These are phyloP conservation scores for Rhododendron henanense DNA, from an alignment of 148 eudicot genomes.

Conservation along the genomic window DNA sequence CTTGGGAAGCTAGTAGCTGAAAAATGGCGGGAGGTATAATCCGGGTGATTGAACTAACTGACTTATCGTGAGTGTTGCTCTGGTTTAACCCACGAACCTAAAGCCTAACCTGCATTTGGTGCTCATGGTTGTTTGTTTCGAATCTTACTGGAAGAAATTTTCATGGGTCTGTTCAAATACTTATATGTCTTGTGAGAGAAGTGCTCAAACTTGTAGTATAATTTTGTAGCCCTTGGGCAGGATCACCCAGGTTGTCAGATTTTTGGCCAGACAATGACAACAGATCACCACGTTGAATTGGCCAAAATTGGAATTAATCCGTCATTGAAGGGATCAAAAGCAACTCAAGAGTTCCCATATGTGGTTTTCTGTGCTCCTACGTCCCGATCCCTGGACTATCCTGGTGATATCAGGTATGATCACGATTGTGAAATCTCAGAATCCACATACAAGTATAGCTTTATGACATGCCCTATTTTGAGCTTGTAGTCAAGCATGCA, in stretches of 20 bases:
- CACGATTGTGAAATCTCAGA: not conserved
- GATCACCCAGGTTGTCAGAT: constrained; percentile 66
- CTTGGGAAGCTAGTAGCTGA: constrained; percentile 82
- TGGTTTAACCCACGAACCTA: not conserved
- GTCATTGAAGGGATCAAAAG: constrained; percentile 43
- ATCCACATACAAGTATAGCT: not conserved
- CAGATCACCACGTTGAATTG: constrained; percentile 76
- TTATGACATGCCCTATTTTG: not conserved
- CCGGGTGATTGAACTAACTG: not conserved
- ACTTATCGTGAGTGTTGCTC: not conserved
- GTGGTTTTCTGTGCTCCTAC: constrained; percentile 95
- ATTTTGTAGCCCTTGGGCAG: constrained; percentile 28
- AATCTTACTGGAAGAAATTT: not conserved
- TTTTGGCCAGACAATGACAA: constrained; percentile 64
- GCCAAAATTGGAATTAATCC: constrained; percentile 63
- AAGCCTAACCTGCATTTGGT: not conserved
- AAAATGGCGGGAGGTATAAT: constrained; percentile 63
- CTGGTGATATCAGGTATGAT: constrained; percentile 68
- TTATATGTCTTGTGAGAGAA: not conserved
- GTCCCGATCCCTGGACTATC: constrained; percentile 50
- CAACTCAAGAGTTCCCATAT: constrained; percentile 46
- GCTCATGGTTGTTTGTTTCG: not conserved
- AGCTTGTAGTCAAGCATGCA: not conserved
- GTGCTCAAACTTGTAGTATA: not conserved
- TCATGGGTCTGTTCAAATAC: not conserved